These are phyloP conservation scores for Syzygium jambos DNA, from an alignment of 345 rosid genomes.

Conservation along the genomic window DNA sequence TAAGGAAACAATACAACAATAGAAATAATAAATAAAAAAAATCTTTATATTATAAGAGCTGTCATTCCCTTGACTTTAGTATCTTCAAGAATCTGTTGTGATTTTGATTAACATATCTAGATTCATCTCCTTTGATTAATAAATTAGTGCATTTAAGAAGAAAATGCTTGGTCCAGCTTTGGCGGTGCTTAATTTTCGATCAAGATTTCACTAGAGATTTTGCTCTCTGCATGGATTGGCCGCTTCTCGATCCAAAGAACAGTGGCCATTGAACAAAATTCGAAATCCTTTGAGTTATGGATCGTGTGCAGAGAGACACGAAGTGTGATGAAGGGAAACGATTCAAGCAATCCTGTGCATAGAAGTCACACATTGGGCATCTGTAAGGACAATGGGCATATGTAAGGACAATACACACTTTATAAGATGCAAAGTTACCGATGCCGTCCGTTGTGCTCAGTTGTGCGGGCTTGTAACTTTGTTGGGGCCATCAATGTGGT, in stretches of 20 bases:
- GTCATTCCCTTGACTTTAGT: background rate
- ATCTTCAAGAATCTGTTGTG: background rate
- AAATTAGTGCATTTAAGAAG: background rate
- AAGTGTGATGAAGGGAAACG: background rate
- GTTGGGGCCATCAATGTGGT: slow-evolving; percentile 6
- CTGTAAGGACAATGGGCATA: too few relatives aligned
- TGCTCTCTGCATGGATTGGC: background rate
- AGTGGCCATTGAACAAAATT: background rate
- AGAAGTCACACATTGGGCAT: too few relatives aligned
- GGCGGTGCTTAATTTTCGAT: background rate
- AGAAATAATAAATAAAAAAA: background rate
- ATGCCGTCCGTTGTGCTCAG: too few relatives aligned
- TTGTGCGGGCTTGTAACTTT: slow-evolving; percentile 9
- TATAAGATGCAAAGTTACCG: too few relatives aligned
- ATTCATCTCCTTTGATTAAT: background rate
- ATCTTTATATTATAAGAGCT: background rate
- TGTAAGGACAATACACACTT: too few relatives aligned
- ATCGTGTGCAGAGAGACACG: background rate
- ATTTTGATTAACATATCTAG: background rate
- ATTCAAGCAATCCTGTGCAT: too few relatives aligned
- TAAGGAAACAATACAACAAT: background rate
- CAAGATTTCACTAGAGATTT: background rate
- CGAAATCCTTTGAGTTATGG: background rate
- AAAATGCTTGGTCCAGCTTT: background rate
- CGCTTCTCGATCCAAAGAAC: background rate